Base-by-base conservation (phyloP, 2,329 filamentous ascomycete species). In the Penicillium hordei region DNA sequence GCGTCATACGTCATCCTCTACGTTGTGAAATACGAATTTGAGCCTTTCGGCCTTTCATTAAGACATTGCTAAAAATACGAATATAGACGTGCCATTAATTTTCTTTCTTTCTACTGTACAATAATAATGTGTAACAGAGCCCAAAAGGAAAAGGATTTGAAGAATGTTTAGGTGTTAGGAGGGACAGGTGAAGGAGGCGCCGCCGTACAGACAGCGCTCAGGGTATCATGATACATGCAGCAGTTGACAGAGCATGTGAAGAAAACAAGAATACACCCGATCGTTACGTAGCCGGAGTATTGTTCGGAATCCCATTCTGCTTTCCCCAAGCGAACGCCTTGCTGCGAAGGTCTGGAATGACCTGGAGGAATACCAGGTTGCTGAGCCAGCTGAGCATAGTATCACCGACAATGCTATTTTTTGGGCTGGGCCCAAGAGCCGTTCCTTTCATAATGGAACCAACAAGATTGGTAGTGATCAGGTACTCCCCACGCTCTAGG, bases 401-500 rank as follows among this genome's bases (percentile, higher is more conserved):
- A 63, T 87, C 84, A 17, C 79, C 66, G 12, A 86, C 62, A 57
- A 80, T 71, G 38, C 77, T 80, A 61, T 86, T 82, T 60, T 81
- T 79, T 29, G 81, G 79, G 62, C 81, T 83, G 34, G 80, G 78
- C 5, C 81, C 81, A 59, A 85, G 69, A 27, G 76, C 72, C 27
- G 77, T 76, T 21, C 83, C 88, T 64, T 88, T 86, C 86, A 97
- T 89, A 58, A 91, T 68, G 55, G 84, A 76, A 1, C 89, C 90
- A 46, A 96, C 71, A 61, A 87, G 85, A 59, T 86, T 88, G 12
- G 92, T 90, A 0, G 90, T 88, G 44, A 96, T 84, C 68, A 91
- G 82, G 73, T 90, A 93, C 25, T 94, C 81, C 0, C 93, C 94
- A 36, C 78, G 85, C 74, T 97, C 92, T 44, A 99, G 77, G 0